phyloP scores from a whole-genome alignment of 1,139 yeast genomes.

The Suhomyces guaymorum region DNA sequence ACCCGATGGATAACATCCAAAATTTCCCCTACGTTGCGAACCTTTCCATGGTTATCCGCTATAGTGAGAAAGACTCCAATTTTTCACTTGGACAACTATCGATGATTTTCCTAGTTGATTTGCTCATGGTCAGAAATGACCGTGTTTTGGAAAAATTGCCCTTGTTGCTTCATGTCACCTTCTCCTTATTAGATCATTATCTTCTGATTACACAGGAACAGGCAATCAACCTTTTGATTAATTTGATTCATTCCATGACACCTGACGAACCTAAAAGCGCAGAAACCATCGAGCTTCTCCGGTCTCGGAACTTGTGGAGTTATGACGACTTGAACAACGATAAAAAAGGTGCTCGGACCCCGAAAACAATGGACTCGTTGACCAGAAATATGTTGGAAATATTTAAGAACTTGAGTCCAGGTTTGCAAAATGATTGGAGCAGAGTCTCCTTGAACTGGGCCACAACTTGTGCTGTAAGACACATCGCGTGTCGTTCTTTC shows the following conservation, averaged over 20 bases:
- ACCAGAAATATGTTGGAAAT: constrained; percentile 65
- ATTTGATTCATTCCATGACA: constrained; percentile 67
- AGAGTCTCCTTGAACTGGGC: constrained; percentile 88
- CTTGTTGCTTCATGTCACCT: constrained; percentile 75
- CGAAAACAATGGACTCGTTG: constrained; percentile 80
- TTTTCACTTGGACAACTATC: constrained; percentile 89
- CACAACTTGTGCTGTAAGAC: constrained; percentile 95
- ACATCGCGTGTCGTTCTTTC: constrained; percentile 93
- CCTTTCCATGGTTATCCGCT: constrained; percentile 56
- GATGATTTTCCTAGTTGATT: constrained; percentile 78
- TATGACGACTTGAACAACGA: constrained; percentile 83
- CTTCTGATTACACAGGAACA: constrained; percentile 80
- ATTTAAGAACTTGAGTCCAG: constrained; percentile 50
- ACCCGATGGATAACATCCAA: constrained; percentile 1
- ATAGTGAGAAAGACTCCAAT: constrained; percentile 68
- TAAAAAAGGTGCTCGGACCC: constrained; percentile 81
- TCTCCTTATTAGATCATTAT: constrained; percentile 86
- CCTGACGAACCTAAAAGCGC: constrained; percentile 54
- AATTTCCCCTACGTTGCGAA: constrained; percentile 71
- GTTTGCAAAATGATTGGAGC: constrained; percentile 81
- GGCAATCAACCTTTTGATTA: constrained; percentile 73
- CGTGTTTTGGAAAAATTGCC: constrained; percentile 62
- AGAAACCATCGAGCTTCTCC: constrained; percentile 54
- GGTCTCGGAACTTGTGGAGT: constrained; percentile 68
- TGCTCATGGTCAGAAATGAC: constrained; percentile 63